Percentiles rank a stretch among this genome's conserved stretches.
Evolutionary conservation across 1,284 basidiomycete species (phyloP).

Genomic region (Rhizoctonia solani): DNA sequence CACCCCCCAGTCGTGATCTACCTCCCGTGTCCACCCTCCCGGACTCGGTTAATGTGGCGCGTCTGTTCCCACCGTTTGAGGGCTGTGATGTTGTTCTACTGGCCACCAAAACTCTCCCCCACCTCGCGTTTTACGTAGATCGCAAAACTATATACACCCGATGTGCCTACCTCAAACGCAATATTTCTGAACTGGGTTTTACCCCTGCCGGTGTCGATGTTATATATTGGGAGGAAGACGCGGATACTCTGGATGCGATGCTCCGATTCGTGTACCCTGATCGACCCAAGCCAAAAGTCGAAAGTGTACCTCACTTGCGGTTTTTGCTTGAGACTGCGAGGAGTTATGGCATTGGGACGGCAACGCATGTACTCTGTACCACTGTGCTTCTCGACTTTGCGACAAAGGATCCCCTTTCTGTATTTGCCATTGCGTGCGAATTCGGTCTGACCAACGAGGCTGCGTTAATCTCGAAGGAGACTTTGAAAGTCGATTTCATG

Average conservation of each 20-base stretch:
- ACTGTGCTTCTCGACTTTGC: slow-evolving; percentile 33
- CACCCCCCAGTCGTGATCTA: neutral
- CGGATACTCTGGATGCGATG: slow-evolving; percentile 31
- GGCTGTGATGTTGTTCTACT: slow-evolving; percentile 29
- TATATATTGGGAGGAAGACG: slow-evolving; percentile 29
- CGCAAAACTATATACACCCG: slow-evolving; percentile 22
- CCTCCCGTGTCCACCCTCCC: slow-evolving; percentile 1
- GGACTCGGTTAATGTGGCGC: slow-evolving; percentile 10
- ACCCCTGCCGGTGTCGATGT: slow-evolving; percentile 11
- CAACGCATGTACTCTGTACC: slow-evolving; percentile 28
- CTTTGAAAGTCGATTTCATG: slow-evolving; percentile 33
- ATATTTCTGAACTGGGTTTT: slow-evolving; percentile 20
- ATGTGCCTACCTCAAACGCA: slow-evolving; percentile 28
- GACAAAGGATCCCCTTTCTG: slow-evolving; percentile 29
- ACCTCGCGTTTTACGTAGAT: slow-evolving; percentile 34
- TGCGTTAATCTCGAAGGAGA: slow-evolving; percentile 29
- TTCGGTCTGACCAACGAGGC: slow-evolving; percentile 31
- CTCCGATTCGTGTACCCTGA: slow-evolving; percentile 34
- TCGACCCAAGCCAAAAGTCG: slow-evolving; percentile 22
- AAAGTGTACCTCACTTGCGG: slow-evolving; percentile 14
- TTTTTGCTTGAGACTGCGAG: slow-evolving; percentile 15
- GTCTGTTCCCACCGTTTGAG: slow-evolving; percentile 15
- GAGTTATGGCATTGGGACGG: slow-evolving; percentile 29
- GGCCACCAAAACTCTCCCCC: slow-evolving; percentile 14
- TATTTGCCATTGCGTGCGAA: slow-evolving; percentile 34